Base-by-base conservation (phyloP, 805 yeast genomes). In the Metahyphopichia silvanorum region DNA sequence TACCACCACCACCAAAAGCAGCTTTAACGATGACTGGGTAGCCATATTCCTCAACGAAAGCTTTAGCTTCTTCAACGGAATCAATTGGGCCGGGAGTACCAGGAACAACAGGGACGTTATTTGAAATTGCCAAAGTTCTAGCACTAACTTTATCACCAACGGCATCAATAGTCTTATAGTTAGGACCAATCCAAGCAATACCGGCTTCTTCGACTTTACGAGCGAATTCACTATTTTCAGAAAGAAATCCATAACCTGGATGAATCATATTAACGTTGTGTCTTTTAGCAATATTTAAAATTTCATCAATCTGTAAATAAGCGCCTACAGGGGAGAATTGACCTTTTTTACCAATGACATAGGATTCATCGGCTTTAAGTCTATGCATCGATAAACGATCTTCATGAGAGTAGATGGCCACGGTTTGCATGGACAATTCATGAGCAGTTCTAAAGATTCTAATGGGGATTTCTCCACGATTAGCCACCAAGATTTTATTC, bases 1-100 rank as follows among this genome's bases (percentile, higher is more conserved):
- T 81, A 57, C 98, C 98, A 74, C 98, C 98, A 68, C 98, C 98
- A 60, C 98, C 98, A 55, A 85, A 93, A 23, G 98, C 98, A 29
- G 98, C 98, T 67, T 91, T 91, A 66, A 91, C 88, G 64, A 91
- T 91, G 30, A 93, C 98, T 6, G 98, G 98, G 66, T 61, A 89
- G 20, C 98, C 98, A 61, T 91, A 75, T 64, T 87, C 55, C 27
- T 66, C 76, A 22, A 89, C 97, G 55, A 91, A 91, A 6, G 59
- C 80, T 43, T 66, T 51, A 21, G 98, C 98, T 51, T 91, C 87
- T 36, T 72, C 81, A 16, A 81, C 81, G 17, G 74, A 52, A 37
- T 81, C 89, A 56, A 93, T 88, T 42, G 98, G 98, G 25, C 98
- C 98, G 6, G 94, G 95, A 10, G 98, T 89, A 56, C 98, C 98